Evolutionary conservation across 1,284 basidiomycete genomes (phyloP).

Genomic region (Mycena sp.): DNA sequence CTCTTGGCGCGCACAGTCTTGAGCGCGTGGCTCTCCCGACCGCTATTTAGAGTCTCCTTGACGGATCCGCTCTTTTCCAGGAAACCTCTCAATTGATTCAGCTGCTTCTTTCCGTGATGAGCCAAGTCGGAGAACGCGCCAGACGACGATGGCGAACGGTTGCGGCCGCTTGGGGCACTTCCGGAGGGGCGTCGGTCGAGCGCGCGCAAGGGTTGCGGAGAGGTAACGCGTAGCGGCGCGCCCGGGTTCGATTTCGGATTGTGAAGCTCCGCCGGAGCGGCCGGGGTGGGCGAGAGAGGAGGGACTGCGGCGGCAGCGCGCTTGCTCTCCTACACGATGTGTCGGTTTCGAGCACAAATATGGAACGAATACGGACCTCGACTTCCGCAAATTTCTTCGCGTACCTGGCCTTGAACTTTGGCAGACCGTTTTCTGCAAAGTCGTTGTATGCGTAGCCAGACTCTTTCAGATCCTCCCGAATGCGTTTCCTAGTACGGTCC

Average conservation of each 20-base stretch:
- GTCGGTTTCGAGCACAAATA: background rate
- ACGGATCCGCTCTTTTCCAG: constrained; percentile 74
- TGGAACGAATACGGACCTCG: constrained; percentile 60
- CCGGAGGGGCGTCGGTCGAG: constrained; percentile 79
- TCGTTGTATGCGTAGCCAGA: constrained; percentile 79
- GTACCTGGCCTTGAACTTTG: constrained; percentile 82
- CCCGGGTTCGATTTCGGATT: constrained; percentile 40
- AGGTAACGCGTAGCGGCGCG: constrained; percentile 57
- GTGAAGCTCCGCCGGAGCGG: constrained; percentile 31
- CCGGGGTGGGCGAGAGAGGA: constrained; percentile 47
- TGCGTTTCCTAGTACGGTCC: constrained; percentile 87
- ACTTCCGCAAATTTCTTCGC: constrained; percentile 84
- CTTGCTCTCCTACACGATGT: constrained; percentile 67
- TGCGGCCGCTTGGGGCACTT: constrained; percentile 60
- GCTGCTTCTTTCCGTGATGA: constrained; percentile 82
- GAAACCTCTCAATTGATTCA: constrained; percentile 81
- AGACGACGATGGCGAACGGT: constrained; percentile 75
- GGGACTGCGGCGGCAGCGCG: constrained; percentile 53
- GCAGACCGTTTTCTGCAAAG: constrained; percentile 78
- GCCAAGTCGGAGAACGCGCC: constrained; percentile 80
- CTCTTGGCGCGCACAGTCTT: constrained; percentile 84
- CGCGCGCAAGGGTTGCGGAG: constrained; percentile 76
- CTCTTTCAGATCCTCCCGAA: constrained; percentile 88
- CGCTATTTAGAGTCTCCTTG: constrained; percentile 64
- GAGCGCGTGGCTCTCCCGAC: constrained; percentile 71